Conservation (phyloP, 257 asterid genomes). For the Gynochthodes officinalis region DNA sequence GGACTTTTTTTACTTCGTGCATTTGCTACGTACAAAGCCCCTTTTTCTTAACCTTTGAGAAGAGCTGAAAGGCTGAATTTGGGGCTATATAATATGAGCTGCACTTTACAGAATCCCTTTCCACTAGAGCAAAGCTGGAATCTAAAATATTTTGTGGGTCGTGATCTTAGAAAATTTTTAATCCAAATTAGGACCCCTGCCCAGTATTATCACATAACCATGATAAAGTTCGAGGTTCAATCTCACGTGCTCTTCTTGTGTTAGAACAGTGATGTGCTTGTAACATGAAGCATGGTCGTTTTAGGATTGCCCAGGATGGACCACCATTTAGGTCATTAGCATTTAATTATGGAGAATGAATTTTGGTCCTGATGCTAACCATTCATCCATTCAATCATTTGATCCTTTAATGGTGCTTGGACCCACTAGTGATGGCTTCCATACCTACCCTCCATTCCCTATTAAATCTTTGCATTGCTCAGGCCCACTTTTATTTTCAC, state of each 20-base stretch:
- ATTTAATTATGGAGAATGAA: slow-evolving; percentile 36
- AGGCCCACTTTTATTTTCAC: slow-evolving; percentile 54
- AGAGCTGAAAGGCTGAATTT: slow-evolving; percentile 18
- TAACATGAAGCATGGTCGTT: background rate
- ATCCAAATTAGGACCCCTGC: slow-evolving; percentile 11
- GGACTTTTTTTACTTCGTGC: slow-evolving; percentile 25
- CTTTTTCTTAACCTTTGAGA: slow-evolving; percentile 34
- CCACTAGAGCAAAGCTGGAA: slow-evolving; percentile 12
- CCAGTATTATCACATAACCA: background rate
- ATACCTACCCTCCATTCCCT: slow-evolving; percentile 50
- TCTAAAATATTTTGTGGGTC: slow-evolving; percentile 18
- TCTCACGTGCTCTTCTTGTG: slow-evolving; percentile 11
- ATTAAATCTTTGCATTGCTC: slow-evolving; percentile 41
- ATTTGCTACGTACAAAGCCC: slow-evolving; percentile 25
- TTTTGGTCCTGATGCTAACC: slow-evolving; percentile 49
- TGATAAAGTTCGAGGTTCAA: background rate
- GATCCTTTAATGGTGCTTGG: slow-evolving; percentile 41
- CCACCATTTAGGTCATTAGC: slow-evolving; percentile 18
- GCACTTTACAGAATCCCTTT: slow-evolving; percentile 27
- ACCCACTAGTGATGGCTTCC: slow-evolving; percentile 43
- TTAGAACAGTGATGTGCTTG: background rate
- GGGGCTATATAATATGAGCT: slow-evolving; percentile 27
- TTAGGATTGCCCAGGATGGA: slow-evolving; percentile 13
- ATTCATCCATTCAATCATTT: slow-evolving; percentile 65
- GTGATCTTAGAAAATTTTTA: slow-evolving; percentile 3